A percentile compares a stretch with the other conserved stretches of the same genome.
Evolutionary conservation across 2,329 filamentous ascomycete species (phyloP).

Genomic region (Ceratocystis diversiconidia): DNA sequence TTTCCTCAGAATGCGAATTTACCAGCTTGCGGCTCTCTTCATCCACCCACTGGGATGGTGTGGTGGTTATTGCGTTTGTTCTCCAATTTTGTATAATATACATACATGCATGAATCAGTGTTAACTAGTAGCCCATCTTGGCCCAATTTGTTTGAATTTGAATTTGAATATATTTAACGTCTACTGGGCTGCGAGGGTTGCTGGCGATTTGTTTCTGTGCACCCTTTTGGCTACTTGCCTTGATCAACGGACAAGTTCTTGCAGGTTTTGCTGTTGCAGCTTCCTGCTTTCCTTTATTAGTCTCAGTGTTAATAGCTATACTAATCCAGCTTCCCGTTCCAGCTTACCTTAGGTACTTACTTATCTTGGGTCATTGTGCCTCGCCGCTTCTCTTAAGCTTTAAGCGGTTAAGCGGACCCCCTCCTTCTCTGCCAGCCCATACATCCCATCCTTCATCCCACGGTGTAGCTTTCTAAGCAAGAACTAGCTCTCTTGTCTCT

Average conservation of each 20-base stretch:
- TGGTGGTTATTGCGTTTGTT: not conserved
- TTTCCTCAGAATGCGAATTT: not conserved
- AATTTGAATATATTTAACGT: no score
- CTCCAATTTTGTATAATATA: not conserved
- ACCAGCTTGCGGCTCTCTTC: not conserved
- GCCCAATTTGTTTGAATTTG: no score
- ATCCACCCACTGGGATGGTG: not conserved
- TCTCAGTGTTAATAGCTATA: no score
- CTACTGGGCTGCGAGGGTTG: no score
- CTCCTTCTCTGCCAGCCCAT: not conserved
- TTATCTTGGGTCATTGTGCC: not conserved
- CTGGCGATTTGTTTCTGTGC: not conserved
- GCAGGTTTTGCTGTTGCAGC: not conserved
- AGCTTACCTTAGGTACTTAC: not conserved
- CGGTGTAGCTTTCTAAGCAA: not conserved
- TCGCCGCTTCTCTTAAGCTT: not conserved
- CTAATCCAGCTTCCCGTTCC: not conserved
- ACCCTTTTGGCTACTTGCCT: not conserved
- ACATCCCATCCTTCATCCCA: not conserved
- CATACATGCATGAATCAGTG: no score
- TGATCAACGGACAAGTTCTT: no score
- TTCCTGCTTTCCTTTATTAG: not conserved
- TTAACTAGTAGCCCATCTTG: no score
- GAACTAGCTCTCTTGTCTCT: not conserved
- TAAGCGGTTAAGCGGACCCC: constrained; percentile 2